Conservation (phyloP, 352 stramenopile species). For the Phytophthora crassamura region DNA sequence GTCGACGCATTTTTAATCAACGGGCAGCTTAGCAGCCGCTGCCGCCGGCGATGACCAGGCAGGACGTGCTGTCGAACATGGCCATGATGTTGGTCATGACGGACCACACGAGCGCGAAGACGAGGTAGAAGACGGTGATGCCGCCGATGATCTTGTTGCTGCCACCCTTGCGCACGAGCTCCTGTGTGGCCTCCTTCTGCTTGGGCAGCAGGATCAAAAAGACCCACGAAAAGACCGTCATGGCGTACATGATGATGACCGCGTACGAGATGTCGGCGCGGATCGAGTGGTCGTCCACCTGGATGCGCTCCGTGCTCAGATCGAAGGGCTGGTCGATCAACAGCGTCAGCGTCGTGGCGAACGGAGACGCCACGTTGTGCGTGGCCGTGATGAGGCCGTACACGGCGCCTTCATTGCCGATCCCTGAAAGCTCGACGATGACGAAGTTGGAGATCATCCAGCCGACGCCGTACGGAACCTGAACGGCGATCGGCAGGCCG, state of each 20-base stretch:
- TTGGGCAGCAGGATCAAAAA: conserved; percentile 27
- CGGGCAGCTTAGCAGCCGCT: conserved; percentile 2
- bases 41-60: conserved; percentile 25
- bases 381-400: conserved; percentile 29
- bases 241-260: conserved; percentile 33
- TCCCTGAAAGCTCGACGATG: conserved; percentile 23
- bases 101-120: conserved; percentile 26
- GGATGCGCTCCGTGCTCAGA: conserved; percentile 21
- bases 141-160: conserved; percentile 23
- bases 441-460: conserved; percentile 33
- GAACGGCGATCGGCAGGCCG: conserved; percentile 15
- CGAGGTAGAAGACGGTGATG: conserved; percentile 20
- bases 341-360: conserved; percentile 23
- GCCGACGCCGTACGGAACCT: conserved; percentile 28
- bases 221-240: conserved; percentile 24
- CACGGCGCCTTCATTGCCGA: conserved; percentile 25
- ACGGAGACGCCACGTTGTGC: conserved; percentile 16
- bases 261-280: conserved; percentile 29
- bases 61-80: conserved; percentile 33
- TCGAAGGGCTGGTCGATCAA: conserved; percentile 23
- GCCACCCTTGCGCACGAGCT: conserved; percentile 15
- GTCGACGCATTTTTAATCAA: too few species aligned
- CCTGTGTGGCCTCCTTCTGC: conserved; percentile 29
- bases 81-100: conserved; percentile 27
- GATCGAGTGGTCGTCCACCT: conserved; percentile 24